phyloP scores from a whole-genome alignment of 2,329 filamentous ascomycete genomes.

The Pestalotiopsis sp. region DNA sequence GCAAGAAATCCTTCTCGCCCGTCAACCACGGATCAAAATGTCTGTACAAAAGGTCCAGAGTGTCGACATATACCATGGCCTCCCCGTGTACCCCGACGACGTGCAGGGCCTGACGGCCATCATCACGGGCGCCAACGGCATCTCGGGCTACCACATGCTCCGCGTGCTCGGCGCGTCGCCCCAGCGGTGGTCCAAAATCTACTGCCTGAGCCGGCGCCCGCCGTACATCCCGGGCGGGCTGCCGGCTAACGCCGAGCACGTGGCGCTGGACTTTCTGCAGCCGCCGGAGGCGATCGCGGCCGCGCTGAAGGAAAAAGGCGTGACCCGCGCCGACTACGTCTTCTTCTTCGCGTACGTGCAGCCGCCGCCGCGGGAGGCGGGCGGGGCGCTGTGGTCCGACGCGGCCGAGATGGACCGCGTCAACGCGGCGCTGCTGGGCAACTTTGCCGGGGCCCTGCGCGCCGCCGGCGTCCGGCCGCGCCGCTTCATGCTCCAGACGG shows the following conservation, averaged over 20 bases:
- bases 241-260: constrained; percentile 5
- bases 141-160: constrained; percentile 53
- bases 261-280: constrained; percentile 1
- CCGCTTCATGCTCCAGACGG: constrained; percentile 51
- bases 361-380: constrained; percentile 41
- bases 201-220: constrained; percentile 47
- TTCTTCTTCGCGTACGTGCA: constrained; percentile 61
- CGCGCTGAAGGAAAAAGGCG: constrained; percentile 29
- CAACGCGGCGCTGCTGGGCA: constrained; percentile 45
- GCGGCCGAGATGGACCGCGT: constrained; percentile 50
- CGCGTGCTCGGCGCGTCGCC: constrained; percentile 47
- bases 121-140: constrained; percentile 55
- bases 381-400: constrained; percentile 47
- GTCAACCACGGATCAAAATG: neutral
- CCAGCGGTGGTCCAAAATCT: constrained; percentile 53
- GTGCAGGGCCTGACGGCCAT: constrained; percentile 49
- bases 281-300: constrained; percentile 29
- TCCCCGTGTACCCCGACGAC: constrained; percentile 45
- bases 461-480: constrained; percentile 42
- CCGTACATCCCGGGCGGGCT: constrained; percentile 18
- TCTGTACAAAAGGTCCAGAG: constrained; percentile 2
- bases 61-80: constrained; percentile 49
- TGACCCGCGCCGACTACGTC: constrained; percentile 43
- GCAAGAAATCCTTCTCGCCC: neutral
- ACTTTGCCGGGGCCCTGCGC: constrained; percentile 38